phyloP scores from a whole-genome alignment of 2,329 filamentous ascomycete species.

The Xylaria sp. region DNA sequence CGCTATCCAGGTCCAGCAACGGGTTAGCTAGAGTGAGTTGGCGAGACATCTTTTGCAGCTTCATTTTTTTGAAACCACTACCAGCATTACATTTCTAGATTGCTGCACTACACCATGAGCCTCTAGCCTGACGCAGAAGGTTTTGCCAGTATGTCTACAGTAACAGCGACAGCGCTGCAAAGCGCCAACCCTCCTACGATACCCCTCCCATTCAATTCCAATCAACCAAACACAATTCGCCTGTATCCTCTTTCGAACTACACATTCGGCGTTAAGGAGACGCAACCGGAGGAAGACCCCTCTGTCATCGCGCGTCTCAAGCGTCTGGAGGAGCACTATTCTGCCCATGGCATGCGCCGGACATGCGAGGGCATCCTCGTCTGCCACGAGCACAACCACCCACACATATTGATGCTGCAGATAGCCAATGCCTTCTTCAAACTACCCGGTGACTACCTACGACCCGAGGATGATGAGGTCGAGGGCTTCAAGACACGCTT shows the following conservation, averaged over 20 bases:
- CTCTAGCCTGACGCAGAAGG: constrained; percentile 1
- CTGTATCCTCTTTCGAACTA: constrained; percentile 98
- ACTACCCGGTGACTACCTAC: constrained; percentile 93
- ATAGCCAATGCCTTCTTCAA: constrained; percentile 99
- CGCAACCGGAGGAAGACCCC: constrained; percentile 96
- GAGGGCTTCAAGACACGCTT: constrained; percentile 93
- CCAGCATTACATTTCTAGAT: background rate
- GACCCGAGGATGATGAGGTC: constrained; percentile 88
- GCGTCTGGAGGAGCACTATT: constrained; percentile 95
- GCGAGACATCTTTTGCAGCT: constrained; percentile 6
- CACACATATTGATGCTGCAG: constrained; percentile 98
- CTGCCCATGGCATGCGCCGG: constrained; percentile 91
- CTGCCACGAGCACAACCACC: constrained; percentile 99
- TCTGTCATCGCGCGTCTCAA: constrained; percentile 92
- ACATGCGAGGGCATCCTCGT: constrained; percentile 97
- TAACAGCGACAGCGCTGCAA: constrained; percentile 78
- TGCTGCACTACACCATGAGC: constrained; percentile 20
- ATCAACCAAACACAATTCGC: constrained; percentile 89
- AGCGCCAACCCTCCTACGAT: constrained; percentile 81
- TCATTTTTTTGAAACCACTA: background rate
- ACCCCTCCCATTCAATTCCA: constrained; percentile 85
- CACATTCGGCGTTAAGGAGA: constrained; percentile 98
- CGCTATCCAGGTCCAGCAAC: background rate
- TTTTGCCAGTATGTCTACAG: constrained; percentile 75
- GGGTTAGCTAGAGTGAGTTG: background rate